Percentiles rank a stretch among this genome's conserved stretches.
These are phyloP conservation scores for Diaporthe longicolla DNA, from an alignment of 2,329 filamentous ascomycete species.

Conservation along the genomic window DNA sequence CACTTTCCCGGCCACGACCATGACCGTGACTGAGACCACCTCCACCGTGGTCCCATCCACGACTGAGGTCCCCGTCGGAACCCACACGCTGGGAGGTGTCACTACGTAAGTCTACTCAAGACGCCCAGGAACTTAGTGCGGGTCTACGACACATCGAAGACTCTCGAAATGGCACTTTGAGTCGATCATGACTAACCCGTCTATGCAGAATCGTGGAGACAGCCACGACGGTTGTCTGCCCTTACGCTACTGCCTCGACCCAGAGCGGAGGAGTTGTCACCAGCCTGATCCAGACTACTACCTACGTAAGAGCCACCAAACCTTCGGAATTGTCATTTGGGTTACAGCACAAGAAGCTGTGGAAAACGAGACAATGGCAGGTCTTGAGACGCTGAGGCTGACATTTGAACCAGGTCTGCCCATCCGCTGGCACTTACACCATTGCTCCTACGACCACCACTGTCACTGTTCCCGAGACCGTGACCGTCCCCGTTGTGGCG, in stretches of 20 bases:
- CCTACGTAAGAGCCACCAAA: conserved; percentile 60
- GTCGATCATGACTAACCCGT: conserved; percentile 22
- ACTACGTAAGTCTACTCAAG: conserved; percentile 64
- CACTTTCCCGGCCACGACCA: conserved; percentile 80
- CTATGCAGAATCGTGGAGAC: conserved; percentile 66
- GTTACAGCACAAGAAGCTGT: background rate
- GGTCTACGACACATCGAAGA: background rate
- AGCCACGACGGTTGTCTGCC: conserved; percentile 78
- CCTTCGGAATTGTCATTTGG: background rate
- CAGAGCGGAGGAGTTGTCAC: conserved; percentile 72
- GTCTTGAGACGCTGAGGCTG: background rate
- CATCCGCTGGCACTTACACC: conserved; percentile 81
- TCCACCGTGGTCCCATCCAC: conserved; percentile 76
- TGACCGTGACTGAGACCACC: conserved; percentile 76
- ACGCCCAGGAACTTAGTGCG: background rate
- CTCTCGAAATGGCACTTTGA: background rate
- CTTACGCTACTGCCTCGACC: conserved; percentile 73
- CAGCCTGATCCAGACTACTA: conserved; percentile 77
- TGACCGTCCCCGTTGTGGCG: conserved; percentile 76
- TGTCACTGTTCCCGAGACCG: conserved; percentile 64
- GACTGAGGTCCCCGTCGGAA: conserved; percentile 74
- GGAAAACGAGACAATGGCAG: background rate
- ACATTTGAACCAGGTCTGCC: conserved; percentile 66
- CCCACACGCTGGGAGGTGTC: conserved; percentile 79
- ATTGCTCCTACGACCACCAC: conserved; percentile 77